Base-by-base conservation (phyloP, 1,284 basidiomycete species). In the Cryptococcus sp. region DNA sequence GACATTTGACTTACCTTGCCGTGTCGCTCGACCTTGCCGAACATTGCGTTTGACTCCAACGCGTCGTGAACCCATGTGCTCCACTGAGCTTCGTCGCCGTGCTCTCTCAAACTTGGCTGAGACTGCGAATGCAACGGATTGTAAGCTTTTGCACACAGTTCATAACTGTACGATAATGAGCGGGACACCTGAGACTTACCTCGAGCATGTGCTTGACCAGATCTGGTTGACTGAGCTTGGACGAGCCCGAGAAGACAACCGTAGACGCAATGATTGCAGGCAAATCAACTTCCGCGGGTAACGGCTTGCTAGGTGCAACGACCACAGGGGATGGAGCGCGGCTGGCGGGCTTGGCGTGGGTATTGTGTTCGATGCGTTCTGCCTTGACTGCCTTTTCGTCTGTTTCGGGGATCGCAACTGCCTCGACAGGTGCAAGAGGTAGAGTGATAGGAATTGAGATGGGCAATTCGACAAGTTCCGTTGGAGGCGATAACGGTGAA, bases 241-340 rank as follows among this genome's bases (percentile, higher is more conserved):
- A 76, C 4, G 66, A 69, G n/a, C 77, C 77, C 7, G 73, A 76
- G 59, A 80, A 80, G 4, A 79, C 79, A 16, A 80, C 68, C 3
- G 76, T 78, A 3, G 70, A 68, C n/a, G 76, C 75, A 15, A 79
- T 68, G 13, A 80, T 63, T 0, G 78, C 77, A 0, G 73, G 61
- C 4, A 78, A 57, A 62, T 80, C 79, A 27, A 78, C 54, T 16
- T 58, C 63, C 0, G 46, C 55, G 1, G 73, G 77, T 25, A 68
- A 52, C 5, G 67, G 67, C n/a, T 57, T 42, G n/a, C 51, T 42
- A 22, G 58, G 54, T n/a, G 30, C 15, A 49, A 10, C 51, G 13
- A 35, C 51, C 7, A 11, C 50, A 17, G 49, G 35, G 41, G 38
- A 38, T 19, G 41, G 50, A 20, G 39, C 30, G 19, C 30, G n/a